Evolutionary conservation across 305 asterid species (phyloP).

Genomic region (Solanum chacoense): DNA sequence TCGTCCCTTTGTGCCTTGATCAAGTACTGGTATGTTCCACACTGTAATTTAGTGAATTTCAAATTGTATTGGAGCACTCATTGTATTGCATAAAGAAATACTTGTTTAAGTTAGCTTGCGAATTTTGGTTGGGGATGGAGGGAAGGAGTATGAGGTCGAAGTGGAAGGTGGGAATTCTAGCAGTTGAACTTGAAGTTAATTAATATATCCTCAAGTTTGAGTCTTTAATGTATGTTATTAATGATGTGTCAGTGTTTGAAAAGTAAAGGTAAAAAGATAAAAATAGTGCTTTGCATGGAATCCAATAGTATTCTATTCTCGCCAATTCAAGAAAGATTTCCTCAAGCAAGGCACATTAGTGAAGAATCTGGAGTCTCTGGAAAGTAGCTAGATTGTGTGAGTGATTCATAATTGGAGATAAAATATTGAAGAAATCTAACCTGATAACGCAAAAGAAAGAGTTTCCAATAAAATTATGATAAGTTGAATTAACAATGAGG

Average conservation of each 20-base stretch:
- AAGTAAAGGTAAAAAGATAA: background rate
- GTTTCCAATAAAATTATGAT: background rate
- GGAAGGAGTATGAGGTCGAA: background rate
- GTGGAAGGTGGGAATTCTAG: background rate
- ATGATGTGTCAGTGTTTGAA: background rate
- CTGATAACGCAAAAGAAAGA: background rate
- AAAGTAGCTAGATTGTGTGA: background rate
- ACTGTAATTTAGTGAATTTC: no score
- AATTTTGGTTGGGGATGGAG: background rate
- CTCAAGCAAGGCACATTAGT: background rate
- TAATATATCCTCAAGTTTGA: background rate
- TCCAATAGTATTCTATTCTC: background rate
- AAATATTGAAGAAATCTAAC: background rate
- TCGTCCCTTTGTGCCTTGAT: conserved; percentile 66
- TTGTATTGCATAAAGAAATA: background rate
- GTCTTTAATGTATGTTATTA: background rate
- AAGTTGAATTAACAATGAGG: background rate
- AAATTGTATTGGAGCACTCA: no score
- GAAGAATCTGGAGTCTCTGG: background rate
- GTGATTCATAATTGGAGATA: background rate
- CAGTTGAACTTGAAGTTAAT: background rate
- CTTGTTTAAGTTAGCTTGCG: background rate
- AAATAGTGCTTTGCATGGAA: background rate
- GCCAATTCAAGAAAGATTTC: background rate
- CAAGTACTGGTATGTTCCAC: conserved; percentile 32